Conservation (phyloP, 2,329 filamentous ascomycete genomes). For the Plenodomus tracheiphilus region DNA sequence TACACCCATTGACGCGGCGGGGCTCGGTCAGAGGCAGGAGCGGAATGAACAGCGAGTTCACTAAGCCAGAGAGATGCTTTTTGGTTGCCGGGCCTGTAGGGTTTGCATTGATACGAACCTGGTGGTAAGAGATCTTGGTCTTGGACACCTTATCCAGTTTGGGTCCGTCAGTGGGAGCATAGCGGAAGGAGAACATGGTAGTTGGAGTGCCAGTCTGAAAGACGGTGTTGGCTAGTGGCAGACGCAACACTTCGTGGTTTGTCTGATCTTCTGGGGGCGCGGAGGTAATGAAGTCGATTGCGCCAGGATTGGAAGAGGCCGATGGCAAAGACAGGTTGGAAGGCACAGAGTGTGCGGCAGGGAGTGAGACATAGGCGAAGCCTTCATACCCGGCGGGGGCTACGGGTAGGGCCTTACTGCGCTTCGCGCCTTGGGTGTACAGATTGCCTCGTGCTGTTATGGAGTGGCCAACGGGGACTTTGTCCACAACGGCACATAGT, state of each 20-base stretch:
- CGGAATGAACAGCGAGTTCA: constrained; percentile 46
- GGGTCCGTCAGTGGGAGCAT: not conserved
- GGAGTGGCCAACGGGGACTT: constrained; percentile 30
- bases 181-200: constrained; percentile 28
- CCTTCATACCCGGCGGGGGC: constrained; percentile 38
- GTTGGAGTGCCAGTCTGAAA: constrained; percentile 67
- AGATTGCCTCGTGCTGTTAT: constrained; percentile 4
- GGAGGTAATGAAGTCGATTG: constrained; percentile 29
- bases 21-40: constrained; percentile 66
- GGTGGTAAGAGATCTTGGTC: constrained; percentile 18
- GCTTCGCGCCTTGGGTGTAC: constrained; percentile 1
- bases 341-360: constrained; percentile 11
- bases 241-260: constrained; percentile 43
- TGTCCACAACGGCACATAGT: constrained; percentile 44
- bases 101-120: constrained; percentile 11
- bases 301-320: constrained; percentile 14
- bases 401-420: constrained; percentile 12
- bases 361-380: constrained; percentile 34
- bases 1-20: constrained; percentile 64
- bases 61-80: not conserved
- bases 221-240: constrained; percentile 77
- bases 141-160: constrained; percentile 13
- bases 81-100: too few species aligned
- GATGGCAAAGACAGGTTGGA: constrained; percentile 4
- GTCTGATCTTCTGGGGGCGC: constrained; percentile 2